These are phyloP conservation scores for Mimosa pudica DNA, from an alignment of 306 rosid genomes.

Conservation along the genomic window DNA sequence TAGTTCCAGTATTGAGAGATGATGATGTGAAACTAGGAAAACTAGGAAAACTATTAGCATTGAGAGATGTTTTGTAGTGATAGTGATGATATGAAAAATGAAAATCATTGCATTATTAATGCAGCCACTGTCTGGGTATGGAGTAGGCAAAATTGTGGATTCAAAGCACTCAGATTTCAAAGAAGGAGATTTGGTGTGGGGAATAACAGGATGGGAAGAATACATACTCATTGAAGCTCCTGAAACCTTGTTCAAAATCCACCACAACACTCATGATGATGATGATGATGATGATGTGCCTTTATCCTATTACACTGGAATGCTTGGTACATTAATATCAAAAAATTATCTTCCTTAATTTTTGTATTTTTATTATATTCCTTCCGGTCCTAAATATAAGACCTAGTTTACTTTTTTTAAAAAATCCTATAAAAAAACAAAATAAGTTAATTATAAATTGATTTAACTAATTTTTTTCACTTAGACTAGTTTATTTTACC, in stretches of 20 bases:
- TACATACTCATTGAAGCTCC: neutral
- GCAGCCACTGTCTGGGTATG: slow-evolving; percentile 15
- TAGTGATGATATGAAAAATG: neutral
- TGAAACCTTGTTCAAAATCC: slow-evolving; percentile 10
- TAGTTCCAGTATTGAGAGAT: too few species aligned
- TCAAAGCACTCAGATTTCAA: slow-evolving; percentile 9
- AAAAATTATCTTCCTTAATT: neutral
- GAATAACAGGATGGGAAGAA: slow-evolving; percentile 28
- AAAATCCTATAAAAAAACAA: too few species aligned
- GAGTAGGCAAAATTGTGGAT: slow-evolving; percentile 12
- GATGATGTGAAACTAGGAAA: too few species aligned
- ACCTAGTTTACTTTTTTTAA: too few species aligned
- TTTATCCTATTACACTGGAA: neutral
- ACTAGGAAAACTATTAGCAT: too few species aligned
- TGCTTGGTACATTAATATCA: neutral
- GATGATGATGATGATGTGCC: neutral
- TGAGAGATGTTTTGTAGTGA: neutral
- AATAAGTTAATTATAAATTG: too few species aligned
- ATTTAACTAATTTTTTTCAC: too few species aligned
- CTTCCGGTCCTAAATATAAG: too few species aligned
- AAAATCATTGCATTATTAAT: neutral
- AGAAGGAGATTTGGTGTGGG: slow-evolving; percentile 15
- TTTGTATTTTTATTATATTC: too few species aligned
- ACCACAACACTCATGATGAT: neutral
- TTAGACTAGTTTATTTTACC: too few species aligned